Conservation (phyloP, 169 alveolate species). For the Plasmodium billcollinsi region DNA sequence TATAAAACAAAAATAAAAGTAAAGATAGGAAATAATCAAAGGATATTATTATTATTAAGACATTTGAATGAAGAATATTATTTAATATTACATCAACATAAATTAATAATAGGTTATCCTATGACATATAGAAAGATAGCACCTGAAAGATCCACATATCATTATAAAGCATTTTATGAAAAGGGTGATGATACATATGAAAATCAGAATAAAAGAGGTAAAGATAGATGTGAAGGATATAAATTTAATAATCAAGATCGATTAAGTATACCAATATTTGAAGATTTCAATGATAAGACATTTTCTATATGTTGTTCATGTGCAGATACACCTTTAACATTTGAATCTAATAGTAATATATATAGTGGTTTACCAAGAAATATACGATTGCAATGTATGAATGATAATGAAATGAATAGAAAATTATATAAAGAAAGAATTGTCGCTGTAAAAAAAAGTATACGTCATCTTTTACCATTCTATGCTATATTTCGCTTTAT, state of each 20-base stretch:
- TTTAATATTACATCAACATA: constrained; percentile 34
- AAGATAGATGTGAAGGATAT: constrained; percentile 18
- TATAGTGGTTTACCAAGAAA: constrained; percentile 10
- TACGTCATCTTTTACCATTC: constrained; percentile 38
- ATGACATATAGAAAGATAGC: constrained; percentile 30
- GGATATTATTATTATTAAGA: constrained; percentile 14
- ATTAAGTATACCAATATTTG: constrained; percentile 9
- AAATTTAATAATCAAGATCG: constrained; percentile 11
- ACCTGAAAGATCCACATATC: constrained; percentile 21
- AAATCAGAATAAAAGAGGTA: constrained; percentile 32
- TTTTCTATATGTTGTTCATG: constrained; percentile 61
- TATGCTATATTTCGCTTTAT: constrained; percentile 45
- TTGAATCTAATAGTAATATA: not conserved
- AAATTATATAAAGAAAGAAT: constrained; percentile 16
- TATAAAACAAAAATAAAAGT: constrained; percentile 55
- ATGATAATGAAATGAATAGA: not conserved
- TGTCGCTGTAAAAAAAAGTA: constrained; percentile 26
- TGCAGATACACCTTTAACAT: constrained; percentile 10
- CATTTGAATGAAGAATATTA: constrained; percentile 54
- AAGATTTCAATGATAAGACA: constrained; percentile 41
- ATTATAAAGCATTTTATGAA: constrained; percentile 26
- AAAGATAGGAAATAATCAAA: constrained; percentile 56
- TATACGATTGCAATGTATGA: constrained; percentile 12
- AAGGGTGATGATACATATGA: constrained; percentile 25
- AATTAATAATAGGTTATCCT: constrained; percentile 59